Conservation (phyloP, 768 basidiomycete genomes). For the Gymnopilus dilepis region DNA sequence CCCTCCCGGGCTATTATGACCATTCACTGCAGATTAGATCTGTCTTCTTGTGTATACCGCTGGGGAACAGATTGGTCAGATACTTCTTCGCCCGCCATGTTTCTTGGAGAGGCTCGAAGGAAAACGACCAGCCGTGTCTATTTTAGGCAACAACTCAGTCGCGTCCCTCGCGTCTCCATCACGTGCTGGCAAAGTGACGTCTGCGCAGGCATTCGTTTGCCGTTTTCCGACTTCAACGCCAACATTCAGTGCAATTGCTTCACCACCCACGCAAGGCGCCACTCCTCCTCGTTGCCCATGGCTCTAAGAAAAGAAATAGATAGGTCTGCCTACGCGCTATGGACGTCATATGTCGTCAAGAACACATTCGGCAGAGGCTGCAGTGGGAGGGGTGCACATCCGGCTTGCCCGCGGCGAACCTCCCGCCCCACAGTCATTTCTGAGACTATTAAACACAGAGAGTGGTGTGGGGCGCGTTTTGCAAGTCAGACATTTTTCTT, state of each 20-base stretch:
- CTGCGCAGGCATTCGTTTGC: background rate
- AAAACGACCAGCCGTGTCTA: too few relatives aligned
- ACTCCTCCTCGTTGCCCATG: background rate
- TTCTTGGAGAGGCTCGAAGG: too few relatives aligned
- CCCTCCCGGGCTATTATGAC: too few relatives aligned
- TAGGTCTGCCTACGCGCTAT: background rate
- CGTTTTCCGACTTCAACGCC: background rate
- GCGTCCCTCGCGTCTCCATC: background rate
- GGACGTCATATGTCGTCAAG: slow-evolving; percentile 6
- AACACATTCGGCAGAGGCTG: background rate
- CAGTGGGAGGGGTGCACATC: too few relatives aligned
- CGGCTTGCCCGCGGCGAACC: too few relatives aligned
- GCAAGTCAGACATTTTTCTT: background rate
- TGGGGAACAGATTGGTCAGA: too few relatives aligned
- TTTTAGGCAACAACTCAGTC: background rate
- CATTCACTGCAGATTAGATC: too few relatives aligned
- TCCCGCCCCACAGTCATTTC: slow-evolving; percentile 3
- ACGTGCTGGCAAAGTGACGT: background rate
- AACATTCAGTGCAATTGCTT: background rate
- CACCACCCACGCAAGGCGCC: background rate
- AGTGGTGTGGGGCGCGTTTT: background rate
- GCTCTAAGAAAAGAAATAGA: background rate
- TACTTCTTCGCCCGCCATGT: too few relatives aligned
- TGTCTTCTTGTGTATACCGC: too few relatives aligned
- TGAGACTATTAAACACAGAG: slow-evolving; percentile 1